phyloP scores from a whole-genome alignment of 257 asterid genomes.

The Henckelia pumila region DNA sequence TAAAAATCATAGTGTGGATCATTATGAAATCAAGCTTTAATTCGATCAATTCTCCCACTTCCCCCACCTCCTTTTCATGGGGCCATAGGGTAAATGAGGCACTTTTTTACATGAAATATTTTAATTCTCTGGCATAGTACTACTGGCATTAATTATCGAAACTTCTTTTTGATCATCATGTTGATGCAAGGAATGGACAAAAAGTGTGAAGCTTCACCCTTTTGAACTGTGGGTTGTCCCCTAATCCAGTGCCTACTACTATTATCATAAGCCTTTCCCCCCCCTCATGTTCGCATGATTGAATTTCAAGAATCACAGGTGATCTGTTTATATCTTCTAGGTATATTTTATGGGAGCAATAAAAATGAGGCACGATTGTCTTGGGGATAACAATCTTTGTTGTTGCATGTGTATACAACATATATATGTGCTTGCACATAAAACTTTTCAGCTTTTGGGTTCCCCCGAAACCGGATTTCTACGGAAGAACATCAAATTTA shows the following conservation, averaged over 20 bases:
- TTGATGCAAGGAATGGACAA: conserved; percentile 37
- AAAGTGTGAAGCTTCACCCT: conserved; percentile 38
- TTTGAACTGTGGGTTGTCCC: conserved; percentile 58
- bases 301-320: conserved; percentile 30
- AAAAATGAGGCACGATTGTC: neutral
- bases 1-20: neutral
- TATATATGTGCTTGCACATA: no score
- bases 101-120: conserved; percentile 32
- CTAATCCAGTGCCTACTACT: conserved; percentile 27
- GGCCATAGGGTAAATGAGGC: conserved; percentile 39
- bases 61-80: no score
- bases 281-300: conserved; percentile 66
- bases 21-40: neutral
- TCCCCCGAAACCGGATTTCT: no score
- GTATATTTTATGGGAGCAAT: neutral
- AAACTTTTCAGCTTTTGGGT: neutral
- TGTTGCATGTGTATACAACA: neutral
- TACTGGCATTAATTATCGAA: conserved; percentile 37
- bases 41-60: neutral
- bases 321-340: neutral
- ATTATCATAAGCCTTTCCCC: conserved; percentile 28
- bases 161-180: conserved; percentile 19
- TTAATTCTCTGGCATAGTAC: conserved; percentile 23
- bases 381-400: neutral
- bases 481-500: no score